These are phyloP conservation scores for Penicillium sp. DNA, from an alignment of 2,329 filamentous ascomycete species.

Conservation along the genomic window DNA sequence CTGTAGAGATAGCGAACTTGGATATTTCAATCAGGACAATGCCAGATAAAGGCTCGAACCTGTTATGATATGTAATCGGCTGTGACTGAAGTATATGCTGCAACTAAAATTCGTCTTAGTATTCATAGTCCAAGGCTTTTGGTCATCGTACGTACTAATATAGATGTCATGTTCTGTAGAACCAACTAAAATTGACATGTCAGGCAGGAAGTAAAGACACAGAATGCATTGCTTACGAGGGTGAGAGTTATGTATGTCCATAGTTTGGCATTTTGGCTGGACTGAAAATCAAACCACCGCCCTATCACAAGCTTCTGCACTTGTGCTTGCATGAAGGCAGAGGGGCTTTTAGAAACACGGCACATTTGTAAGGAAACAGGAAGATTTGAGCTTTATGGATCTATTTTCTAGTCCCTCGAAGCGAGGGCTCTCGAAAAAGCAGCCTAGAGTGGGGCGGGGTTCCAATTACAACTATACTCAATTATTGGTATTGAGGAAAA, in stretches of 20 bases:
- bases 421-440: neutral
- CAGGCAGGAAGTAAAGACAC: neutral
- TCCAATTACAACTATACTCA: too few species aligned
- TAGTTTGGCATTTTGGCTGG: neutral
- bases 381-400: neutral
- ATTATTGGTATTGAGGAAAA: too few species aligned
- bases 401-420: neutral
- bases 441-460: neutral
- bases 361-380: neutral
- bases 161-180: constrained; percentile 11
- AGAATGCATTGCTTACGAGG: neutral
- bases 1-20: neutral
- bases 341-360: neutral
- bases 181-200: neutral
- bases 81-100: constrained; percentile 6
- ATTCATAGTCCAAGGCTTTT: too few species aligned
- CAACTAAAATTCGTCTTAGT: constrained; percentile 1
- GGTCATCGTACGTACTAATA: neutral
- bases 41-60: constrained; percentile 5
- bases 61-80: neutral
- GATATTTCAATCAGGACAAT: constrained; percentile 6
- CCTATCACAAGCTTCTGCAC: neutral
- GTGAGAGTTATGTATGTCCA: neutral
- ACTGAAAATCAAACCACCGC: neutral
- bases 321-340: neutral